Base-by-base conservation (phyloP, 495 filamentous ascomycete species). In the Penicillium verhagenii region DNA sequence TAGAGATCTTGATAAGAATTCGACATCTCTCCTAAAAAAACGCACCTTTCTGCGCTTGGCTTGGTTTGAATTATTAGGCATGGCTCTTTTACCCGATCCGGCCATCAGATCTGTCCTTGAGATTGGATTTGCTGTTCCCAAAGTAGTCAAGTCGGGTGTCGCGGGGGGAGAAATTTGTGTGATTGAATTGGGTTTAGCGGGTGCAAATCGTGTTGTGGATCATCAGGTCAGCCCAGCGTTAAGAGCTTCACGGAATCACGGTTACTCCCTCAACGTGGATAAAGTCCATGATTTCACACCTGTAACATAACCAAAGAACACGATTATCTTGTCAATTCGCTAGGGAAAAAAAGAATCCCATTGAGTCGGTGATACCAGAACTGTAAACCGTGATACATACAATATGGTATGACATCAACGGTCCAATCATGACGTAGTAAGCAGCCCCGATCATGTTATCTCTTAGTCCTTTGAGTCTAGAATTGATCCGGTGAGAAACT, bases 11-110 rank as follows among this genome's bases (percentile, higher is more conserved):
- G 29, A 24, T 23, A 13, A 40, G n/a, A 35, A 18, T 16, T 8
- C 4, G 6, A 28, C n/a, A 26, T 29, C 18, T 24, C 14, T 3
- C 2, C 44, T n/a, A n/a, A n/a, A n/a, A 33, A 33, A 2, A 50
- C 67, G 42, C 40, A 73, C 73, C 71, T 73, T 76, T 61, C 64
- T 61, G 47, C 60, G 70, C 62, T 73, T 76, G 38, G 63, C 54
- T 16, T 60, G 63, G 47, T 45, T 50, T n/a, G 63, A 62, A 13
- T 53, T 57, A 25, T 52, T 60, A 14, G 70, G 56, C 69, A 72
- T 72, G 43, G 55, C 57, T 63, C 71, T 63, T 55, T 75, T 72
- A 25, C 52, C 69, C 18, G 55, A 44, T 38, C 59, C 59, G 29
- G 63, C 55, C 66, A 72, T 69, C 24, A 14, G 28, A 33, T 24